Base-by-base conservation (phyloP, 139 green algal species). In the Bryopsis sp. region DNA sequence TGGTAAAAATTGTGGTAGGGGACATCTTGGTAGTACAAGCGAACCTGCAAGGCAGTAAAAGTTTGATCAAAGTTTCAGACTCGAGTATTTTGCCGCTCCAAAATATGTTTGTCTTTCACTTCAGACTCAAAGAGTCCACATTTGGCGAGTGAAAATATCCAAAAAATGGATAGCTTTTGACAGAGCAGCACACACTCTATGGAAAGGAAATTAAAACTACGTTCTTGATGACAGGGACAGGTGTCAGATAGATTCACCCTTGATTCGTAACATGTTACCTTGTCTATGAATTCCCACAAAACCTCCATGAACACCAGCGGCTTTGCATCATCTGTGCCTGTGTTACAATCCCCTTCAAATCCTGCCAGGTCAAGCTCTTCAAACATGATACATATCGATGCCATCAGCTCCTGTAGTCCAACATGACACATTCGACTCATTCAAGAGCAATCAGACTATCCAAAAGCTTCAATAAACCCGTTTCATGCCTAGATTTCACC, bases 1-100 rank as follows among this genome's bases (percentile, higher is more conserved):
- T 90, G 84, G 36, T 68, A 73, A 61, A 86, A 87, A 81, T 86
- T 87, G 73, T 90, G 84, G 72, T 90, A 90, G 4, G 78, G 71
- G 3, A 79, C 72, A n/a, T 67, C 8, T 2, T 60, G 50, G 70
- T 82, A 82, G n/a, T 39, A 61, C 1, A 1, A 2, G 35, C 36
- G 60, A 0, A 63, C 37, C 39, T 66, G 39, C 3, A 65, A 46
- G n/a, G n/a, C n/a, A n/a, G n/a, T n/a, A n/a, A n/a, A n/a, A n/a
- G n/a, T n/a, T n/a, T n/a, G n/a, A n/a, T n/a, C n/a, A n/a, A n/a
- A n/a, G n/a, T n/a, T n/a, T n/a, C n/a, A n/a, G n/a, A n/a, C n/a
- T n/a, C n/a, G n/a, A n/a, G n/a, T n/a, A n/a, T n/a, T n/a, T n/a
- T n/a, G n/a, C n/a, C n/a, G n/a, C n/a, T n/a, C n/a, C n/a, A n/a